Evolutionary conservation across 1,284 basidiomycete genomes (phyloP), one percentile per base, ranked within the genome.

Genomic region (Ganoderma lingzhi): DNA sequence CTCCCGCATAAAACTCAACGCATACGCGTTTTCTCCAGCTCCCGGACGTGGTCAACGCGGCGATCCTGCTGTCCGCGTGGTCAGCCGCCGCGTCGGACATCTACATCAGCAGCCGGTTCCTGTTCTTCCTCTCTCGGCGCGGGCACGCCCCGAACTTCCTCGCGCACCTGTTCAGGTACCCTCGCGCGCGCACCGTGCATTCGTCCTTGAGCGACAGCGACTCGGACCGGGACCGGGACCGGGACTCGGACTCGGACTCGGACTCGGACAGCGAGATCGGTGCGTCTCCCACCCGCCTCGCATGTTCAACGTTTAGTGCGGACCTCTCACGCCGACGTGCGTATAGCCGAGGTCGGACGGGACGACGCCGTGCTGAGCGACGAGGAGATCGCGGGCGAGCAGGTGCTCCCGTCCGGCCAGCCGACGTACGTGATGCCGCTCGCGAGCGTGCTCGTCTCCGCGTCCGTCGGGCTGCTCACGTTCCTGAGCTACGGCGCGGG

Each of bases 31-130:
- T 5, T 19, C 17, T 6, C 3, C 66, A 78, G 77, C 82, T 96
- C 3, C 92, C 93, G 2, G 60, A 76, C 39, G 68, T 83, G 62
- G 77, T 85, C 71, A 84, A 84, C 73, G 84, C 80, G 28, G 76
- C 76, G 12, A 78, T 86, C 41, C 74, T 85, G 44, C 75, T 85
- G 6, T 87, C 84, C 1, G 86, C 86, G n/a, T 86, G 83, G 82
- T 87, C 85, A 5, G 86, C 87, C 15, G 86, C 84, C 9, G 83
- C 83, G 48, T 83, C 84, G 56, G 86, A 87, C 77, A 79, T 88
- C 53, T 88, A 86, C 80, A 85, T 85, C 71, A 83, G 83, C 65
- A 84, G 83, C 42, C 81, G 87, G 64, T 84, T 85, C 35, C 79
- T 88, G 59, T 87, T 86, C 79, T 84, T 82, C 71, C 82, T 87